Conservation (phyloP, 805 yeast genomes). For the Cyberlindnera meyerae region DNA sequence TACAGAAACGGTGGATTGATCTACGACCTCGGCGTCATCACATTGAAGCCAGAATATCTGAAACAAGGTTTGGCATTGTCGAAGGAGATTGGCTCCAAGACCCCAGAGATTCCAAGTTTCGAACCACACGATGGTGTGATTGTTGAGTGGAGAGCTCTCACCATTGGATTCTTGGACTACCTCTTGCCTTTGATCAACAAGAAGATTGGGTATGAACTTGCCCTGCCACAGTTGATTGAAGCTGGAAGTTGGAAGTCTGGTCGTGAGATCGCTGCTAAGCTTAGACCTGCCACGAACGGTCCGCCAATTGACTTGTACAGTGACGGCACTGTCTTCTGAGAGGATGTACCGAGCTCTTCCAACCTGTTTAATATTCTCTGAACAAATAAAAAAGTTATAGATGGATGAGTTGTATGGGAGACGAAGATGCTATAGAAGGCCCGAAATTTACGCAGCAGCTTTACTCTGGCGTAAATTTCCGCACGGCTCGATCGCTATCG, state of each 20-base stretch:
- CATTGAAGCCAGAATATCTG: slow-evolving; percentile 39
- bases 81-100: slow-evolving; percentile 23
- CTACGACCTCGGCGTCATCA: slow-evolving; percentile 49
- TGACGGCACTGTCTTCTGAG: slow-evolving; percentile 61
- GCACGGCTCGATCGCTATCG: no score
- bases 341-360: not conserved
- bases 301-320: slow-evolving; percentile 60
- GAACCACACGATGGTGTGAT: slow-evolving; percentile 53
- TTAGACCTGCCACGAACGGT: slow-evolving; percentile 46
- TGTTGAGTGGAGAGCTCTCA: slow-evolving; percentile 64
- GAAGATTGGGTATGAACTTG: slow-evolving; percentile 35
- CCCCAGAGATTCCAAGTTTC: slow-evolving; percentile 41
- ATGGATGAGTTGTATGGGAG: no score
- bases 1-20: slow-evolving; percentile 69
- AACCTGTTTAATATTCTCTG: not conserved
- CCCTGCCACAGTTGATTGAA: slow-evolving; percentile 56
- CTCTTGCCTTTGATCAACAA: slow-evolving; percentile 48
- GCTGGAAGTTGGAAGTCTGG: slow-evolving; percentile 72
- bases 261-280: slow-evolving; percentile 48
- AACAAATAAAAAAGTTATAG: no score
- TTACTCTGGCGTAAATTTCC: no score
- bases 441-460: no score
- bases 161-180: slow-evolving; percentile 51
- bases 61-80: slow-evolving; percentile 36
- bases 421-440: no score